Percentiles rank a stretch among this genome's conserved stretches.
These are phyloP conservation scores for Leccinum barrowsii DNA, from an alignment of 768 basidiomycete species.

Conservation along the genomic window DNA sequence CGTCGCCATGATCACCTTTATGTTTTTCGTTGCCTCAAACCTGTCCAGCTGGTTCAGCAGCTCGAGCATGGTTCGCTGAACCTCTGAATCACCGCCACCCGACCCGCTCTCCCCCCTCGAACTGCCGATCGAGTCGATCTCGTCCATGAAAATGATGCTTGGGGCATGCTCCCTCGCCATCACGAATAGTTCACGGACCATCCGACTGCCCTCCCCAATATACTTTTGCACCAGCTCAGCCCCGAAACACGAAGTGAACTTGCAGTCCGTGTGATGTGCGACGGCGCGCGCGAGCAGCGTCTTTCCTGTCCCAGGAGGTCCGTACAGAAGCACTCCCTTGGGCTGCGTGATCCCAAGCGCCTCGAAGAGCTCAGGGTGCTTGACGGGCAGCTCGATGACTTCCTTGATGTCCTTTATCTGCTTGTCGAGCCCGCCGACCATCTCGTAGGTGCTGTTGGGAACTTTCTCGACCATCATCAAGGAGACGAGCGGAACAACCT, in stretches of 20 bases:
- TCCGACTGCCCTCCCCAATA: slow-evolving; percentile 47
- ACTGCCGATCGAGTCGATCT: slow-evolving; percentile 96
- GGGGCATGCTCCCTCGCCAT: slow-evolving; percentile 98
- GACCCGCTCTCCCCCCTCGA: slow-evolving; percentile 78
- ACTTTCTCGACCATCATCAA: slow-evolving; percentile 99
- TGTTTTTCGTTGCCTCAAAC: neutral
- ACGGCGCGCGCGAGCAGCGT: slow-evolving; percentile 55
- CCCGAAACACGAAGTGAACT: slow-evolving; percentile 45
- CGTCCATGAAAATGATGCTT: slow-evolving; percentile 99
- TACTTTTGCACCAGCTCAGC: neutral
- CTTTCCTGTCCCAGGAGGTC: neutral
- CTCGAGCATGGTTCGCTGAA: slow-evolving; percentile 24
- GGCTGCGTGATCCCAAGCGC: slow-evolving; percentile 54
- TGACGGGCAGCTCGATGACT: slow-evolving; percentile 96
- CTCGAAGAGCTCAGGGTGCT: slow-evolving; percentile 96
- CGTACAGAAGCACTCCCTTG: neutral
- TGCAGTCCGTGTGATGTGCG: slow-evolving; percentile 96
- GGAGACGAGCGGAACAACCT: slow-evolving; percentile 96
- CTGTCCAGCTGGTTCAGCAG: neutral
- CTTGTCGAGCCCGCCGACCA: slow-evolving; percentile 98
- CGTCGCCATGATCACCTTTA: neutral
- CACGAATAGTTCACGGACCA: slow-evolving; percentile 97
- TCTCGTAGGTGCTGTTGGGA: slow-evolving; percentile 98
- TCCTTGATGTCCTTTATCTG: slow-evolving; percentile 99
- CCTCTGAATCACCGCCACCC: slow-evolving; percentile 85